These are phyloP conservation scores for Aspergillus panamensis DNA, from an alignment of 495 filamentous ascomycete genomes.

Conservation along the genomic window DNA sequence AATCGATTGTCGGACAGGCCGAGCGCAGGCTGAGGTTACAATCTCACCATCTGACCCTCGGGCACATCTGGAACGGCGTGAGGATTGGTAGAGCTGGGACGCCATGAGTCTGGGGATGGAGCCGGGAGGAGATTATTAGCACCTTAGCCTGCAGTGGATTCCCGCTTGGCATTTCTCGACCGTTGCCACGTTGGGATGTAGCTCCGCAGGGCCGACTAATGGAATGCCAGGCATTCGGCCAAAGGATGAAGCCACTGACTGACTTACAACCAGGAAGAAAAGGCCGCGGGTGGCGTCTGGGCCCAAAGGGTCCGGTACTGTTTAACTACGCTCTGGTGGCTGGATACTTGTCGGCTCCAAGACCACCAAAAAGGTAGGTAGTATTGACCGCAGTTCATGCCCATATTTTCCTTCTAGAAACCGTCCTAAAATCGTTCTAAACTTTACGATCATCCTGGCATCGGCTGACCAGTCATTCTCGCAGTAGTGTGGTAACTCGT, in stretches of 20 bases:
- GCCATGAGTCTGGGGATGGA: conserved; percentile 2
- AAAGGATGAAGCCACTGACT: background rate
- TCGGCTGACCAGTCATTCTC: background rate
- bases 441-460: background rate
- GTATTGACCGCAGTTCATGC: background rate
- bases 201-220: conserved; percentile 1
- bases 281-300: background rate
- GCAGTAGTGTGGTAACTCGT: background rate
- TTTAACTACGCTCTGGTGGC: conserved; percentile 1
- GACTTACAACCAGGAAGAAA: background rate
- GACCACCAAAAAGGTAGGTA: background rate
- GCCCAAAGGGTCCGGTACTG: background rate
- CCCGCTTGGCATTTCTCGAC: conserved; percentile 10
- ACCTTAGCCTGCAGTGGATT: conserved; percentile 6
- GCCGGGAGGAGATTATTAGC: conserved; percentile 5
- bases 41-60: background rate
- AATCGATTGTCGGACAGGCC: background rate
- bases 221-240: background rate
- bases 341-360: background rate
- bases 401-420: background rate
- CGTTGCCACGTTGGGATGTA: conserved; percentile 8
- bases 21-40: conserved; percentile 9
- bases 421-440: background rate
- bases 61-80: background rate
- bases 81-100: background rate